Conservation (phyloP, 2,329 filamentous ascomycete genomes). For the Sordariomycetes sp. region DNA sequence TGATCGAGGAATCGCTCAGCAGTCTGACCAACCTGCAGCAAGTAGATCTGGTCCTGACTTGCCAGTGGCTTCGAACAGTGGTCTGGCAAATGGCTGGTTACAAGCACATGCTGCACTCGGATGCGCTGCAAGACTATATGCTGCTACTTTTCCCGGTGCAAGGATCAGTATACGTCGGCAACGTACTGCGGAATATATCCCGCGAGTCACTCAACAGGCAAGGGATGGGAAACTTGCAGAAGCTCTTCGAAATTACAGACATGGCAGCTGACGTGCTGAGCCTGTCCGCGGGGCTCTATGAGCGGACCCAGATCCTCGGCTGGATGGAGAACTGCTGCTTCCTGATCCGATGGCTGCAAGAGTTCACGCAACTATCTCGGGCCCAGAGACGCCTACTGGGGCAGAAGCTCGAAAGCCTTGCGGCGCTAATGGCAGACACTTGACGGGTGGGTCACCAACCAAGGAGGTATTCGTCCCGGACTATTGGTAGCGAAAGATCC, state of each 20-base stretch:
- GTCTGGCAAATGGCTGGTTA: slow-evolving; percentile 1
- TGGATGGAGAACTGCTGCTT: background rate
- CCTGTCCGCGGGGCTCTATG: background rate
- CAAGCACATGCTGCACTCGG: slow-evolving; percentile 1
- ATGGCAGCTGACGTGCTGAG: background rate
- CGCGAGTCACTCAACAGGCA: background rate
- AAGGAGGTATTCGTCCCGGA: background rate
- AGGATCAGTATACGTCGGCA: background rate
- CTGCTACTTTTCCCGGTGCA: background rate
- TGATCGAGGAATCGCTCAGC: background rate
- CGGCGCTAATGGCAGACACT: too few relatives aligned
- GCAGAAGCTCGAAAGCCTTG: background rate
- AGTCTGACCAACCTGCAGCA: background rate
- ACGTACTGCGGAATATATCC: background rate
- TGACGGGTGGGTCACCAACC: background rate
- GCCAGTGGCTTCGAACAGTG: slow-evolving; percentile 1
- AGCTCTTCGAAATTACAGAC: background rate
- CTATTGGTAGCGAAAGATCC: too few relatives aligned
- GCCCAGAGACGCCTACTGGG: background rate
- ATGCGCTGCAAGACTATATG: background rate
- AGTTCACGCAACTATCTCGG: background rate
- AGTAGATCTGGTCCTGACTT: background rate
- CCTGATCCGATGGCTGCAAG: background rate
- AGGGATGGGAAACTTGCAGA: background rate
- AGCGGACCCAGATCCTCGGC: background rate